A percentile compares a stretch with the other conserved stretches of the same genome.
Evolutionary conservation across 768 basidiomycete species (phyloP).

Genomic region (Boletus tomentosulus): DNA sequence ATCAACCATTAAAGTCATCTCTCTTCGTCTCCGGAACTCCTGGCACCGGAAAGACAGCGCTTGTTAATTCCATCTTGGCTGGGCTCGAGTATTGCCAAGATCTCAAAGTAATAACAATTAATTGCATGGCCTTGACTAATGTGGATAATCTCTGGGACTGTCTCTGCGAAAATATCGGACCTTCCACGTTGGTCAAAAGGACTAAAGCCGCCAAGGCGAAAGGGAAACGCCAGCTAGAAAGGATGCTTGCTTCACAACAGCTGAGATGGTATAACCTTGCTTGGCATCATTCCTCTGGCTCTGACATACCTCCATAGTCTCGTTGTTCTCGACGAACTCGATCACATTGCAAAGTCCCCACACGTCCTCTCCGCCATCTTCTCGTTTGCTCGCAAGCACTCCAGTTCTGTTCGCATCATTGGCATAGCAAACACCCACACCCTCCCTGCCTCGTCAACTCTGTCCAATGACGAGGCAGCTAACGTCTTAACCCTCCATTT

Average conservation of each 20-base stretch:
- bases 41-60: constrained; percentile 88
- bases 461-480: constrained; percentile 34
- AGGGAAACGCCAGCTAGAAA: constrained; percentile 46
- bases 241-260: constrained; percentile 38
- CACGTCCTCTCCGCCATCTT: constrained; percentile 63
- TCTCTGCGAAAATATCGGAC: constrained; percentile 52
- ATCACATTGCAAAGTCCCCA: constrained; percentile 66
- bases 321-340: constrained; percentile 82
- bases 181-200: constrained; percentile 32
- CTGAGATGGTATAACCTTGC: constrained; percentile 47
- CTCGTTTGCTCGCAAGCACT: constrained; percentile 53
- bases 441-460: constrained; percentile 53
- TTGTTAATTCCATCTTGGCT: constrained; percentile 65
- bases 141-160: constrained; percentile 71
- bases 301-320: constrained; percentile 42
- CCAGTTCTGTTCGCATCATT: constrained; percentile 59
- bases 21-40: constrained; percentile 92
- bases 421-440: constrained; percentile 91
- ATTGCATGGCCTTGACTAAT: constrained; percentile 74
- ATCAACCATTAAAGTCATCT: constrained; percentile 35
- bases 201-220: constrained; percentile 40
- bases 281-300: constrained; percentile 6
- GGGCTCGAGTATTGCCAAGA: constrained; percentile 35
- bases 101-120: constrained; percentile 56
- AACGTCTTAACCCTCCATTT: constrained; percentile 70